Base-by-base conservation (phyloP, 2,329 filamentous ascomycete genomes). In the Ceratocystiopsis minuta region DNA sequence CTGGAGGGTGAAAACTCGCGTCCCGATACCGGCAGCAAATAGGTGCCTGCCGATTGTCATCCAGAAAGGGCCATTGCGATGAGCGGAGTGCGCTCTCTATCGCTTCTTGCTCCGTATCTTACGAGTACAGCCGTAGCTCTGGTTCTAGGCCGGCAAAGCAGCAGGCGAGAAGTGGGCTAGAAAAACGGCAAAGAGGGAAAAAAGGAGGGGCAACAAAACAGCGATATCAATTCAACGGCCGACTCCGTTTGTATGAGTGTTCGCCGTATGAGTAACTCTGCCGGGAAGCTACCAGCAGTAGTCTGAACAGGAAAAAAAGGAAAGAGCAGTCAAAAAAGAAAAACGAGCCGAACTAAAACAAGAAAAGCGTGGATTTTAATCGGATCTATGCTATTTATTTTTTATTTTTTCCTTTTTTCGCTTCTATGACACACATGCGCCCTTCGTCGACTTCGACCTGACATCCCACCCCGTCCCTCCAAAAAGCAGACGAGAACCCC, bases 11-110 rank as follows among this genome's bases (percentile, higher is more conserved):
- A 28, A 28, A 45, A 45, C 43, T 36, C 41, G 44, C 36, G 41
- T 12, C 32, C 47, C 47, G 47, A 45, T 49, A 49, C 43, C 47
- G 47, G 47, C 45, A 47, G 38, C 47, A 48, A 49, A 49, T 49
- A 35, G 33, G 46, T 46, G 42, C 15, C 10, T 40, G 40, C 42
- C 42, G 35, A 28, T 28, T 28, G 24, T 28, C 24, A n/a, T n/a
- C n/a, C n/a, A n/a, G n/a, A n/a, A n/a, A n/a, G n/a, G n/a, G n/a
- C n/a, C n/a, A 28, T 28, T 28, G 24, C 24, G 24, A 28, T 28
- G 24, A 28, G 11, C 24, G 24, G 24, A 28, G 24, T 6, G 7
- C 7, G 7, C 24, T 28, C 6, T 10, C 24, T 6, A 9, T 28
- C 2, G 24, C 24, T 28, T 6, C 24, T 28, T 28, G 24, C 24